Evolutionary conservation across 768 basidiomycete species (phyloP).

Genomic region (Amanita brunnescens): DNA sequence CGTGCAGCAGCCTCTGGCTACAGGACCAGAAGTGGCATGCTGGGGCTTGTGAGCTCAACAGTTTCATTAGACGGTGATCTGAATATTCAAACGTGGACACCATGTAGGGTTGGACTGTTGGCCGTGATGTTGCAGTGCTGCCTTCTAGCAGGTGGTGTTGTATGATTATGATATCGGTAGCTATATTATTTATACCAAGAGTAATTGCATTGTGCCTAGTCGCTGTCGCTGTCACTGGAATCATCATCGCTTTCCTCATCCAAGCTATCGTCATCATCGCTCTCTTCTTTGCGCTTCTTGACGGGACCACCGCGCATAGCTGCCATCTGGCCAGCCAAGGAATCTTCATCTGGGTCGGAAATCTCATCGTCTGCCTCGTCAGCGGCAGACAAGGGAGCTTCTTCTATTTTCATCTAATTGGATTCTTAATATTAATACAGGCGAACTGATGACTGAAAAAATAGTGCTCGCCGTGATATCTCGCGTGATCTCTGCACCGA

Average conservation of each 20-base stretch:
- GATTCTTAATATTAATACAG: slow-evolving; percentile 1
- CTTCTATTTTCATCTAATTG: slow-evolving; percentile 83
- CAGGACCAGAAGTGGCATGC: no score
- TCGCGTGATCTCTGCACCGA: slow-evolving; percentile 66
- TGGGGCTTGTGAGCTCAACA: no score
- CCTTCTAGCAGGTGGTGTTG: no score
- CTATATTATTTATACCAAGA: no score
- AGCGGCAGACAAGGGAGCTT: slow-evolving; percentile 52
- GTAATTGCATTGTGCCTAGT: no score
- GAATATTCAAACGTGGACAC: no score
- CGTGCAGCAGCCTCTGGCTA: no score
- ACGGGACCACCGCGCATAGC: slow-evolving; percentile 85
- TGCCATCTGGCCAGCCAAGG: slow-evolving; percentile 96
- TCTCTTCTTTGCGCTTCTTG: slow-evolving; percentile 47
- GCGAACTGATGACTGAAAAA: slow-evolving; percentile 7
- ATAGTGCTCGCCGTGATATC: slow-evolving; percentile 61
- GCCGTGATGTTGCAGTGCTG: no score
- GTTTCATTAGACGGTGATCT: no score
- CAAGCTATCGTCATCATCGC: slow-evolving; percentile 39
- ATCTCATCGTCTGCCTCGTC: slow-evolving; percentile 80
- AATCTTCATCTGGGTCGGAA: slow-evolving; percentile 96
- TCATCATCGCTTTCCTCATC: slow-evolving; percentile 45
- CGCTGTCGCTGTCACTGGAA: slow-evolving; percentile 30
- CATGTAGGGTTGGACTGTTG: no score
- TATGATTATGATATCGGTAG: no score